These are phyloP conservation scores for Nymphaea thermarum DNA, from an alignment of 164 flowering plant species.

Conservation along the genomic window DNA sequence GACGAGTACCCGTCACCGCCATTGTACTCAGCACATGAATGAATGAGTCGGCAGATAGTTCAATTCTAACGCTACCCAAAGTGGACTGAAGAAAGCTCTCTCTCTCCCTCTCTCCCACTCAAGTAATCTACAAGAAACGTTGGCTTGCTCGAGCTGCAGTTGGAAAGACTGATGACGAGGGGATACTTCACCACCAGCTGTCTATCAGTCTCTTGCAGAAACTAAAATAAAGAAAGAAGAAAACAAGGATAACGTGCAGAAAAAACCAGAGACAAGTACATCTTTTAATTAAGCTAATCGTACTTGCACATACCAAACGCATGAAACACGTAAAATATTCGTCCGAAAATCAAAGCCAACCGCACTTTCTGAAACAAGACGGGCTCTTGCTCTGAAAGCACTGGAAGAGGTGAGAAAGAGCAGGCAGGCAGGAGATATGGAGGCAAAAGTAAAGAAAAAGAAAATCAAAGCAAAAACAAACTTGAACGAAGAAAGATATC, in stretches of 20 bases:
- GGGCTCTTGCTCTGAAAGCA: too few relatives aligned
- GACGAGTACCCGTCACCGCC: constrained; percentile 16
- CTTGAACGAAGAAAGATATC: too few relatives aligned
- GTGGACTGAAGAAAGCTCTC: constrained; percentile 23
- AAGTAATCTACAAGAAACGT: not conserved
- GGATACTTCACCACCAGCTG: not conserved
- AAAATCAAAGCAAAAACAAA: too few relatives aligned
- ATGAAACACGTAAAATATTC: too few relatives aligned
- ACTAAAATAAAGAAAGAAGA: not conserved
- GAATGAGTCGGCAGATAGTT: constrained; percentile 89
- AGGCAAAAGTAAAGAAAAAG: too few relatives aligned
- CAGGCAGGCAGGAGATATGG: too few relatives aligned
- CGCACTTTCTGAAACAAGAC: too few relatives aligned
- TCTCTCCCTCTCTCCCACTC: not conserved
- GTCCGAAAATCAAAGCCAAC: too few relatives aligned
- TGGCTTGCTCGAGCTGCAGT: not conserved
- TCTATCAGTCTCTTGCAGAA: not conserved
- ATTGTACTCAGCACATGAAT: constrained; percentile 46
- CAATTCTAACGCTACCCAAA: constrained; percentile 23
- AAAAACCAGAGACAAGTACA: too few relatives aligned
- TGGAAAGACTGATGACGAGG: not conserved
- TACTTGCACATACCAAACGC: too few relatives aligned
- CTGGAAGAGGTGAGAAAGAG: too few relatives aligned
- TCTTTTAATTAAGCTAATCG: too few relatives aligned
- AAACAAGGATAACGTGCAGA: not conserved